Evolutionary conservation across 352 stramenopile species (phyloP), one percentile per base, ranked within the genome.

Genomic region (Phytopythium oedochilum): DNA sequence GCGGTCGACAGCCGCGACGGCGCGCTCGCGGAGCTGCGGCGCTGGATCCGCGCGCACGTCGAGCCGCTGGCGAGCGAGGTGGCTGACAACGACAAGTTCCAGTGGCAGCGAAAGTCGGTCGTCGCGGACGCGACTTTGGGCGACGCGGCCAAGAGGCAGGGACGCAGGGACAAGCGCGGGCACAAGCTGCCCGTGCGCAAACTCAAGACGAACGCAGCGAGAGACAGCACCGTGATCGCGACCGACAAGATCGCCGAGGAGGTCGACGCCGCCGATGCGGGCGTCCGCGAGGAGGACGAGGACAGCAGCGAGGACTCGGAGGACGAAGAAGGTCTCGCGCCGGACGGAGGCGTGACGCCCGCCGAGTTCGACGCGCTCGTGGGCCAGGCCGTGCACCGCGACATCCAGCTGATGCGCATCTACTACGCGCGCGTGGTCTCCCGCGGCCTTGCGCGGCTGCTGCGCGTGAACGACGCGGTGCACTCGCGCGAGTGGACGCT

Each of bases 341-440:
- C 0, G 26, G 53, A 34, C 11, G 60, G 66, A 48, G 63, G 65
- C 20, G 67, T 87, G 20, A 71, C 76, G 26, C 48, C 63, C 5
- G 63, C 78, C 18, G 78, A 89, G 42, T 63, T 91, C 39, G 74
- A 86, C 31, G 60, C 71, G 38, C 62, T 88, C 17, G 86, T 89
- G 32, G 78, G 78, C 1, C 54, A 71, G 53, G 83, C 75, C 38
- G 75, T 61, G 11, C 78, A 91, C 52, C 78, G 78, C 17, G 74
- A 88, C 55, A 88, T 73, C 38, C 77, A 89, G 34, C 35, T 90
- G 11, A 88, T 90, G 80, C 74, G 79, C 39, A 58, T 90, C 0
- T 90, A 90, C 56, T 90, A 88, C 60, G 64, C 77, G 0, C 87
- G 74, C 31, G 70, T 89, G 1, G 83, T 77, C 8, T 63, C 83